Conservation (phyloP, 805 yeast species). For the Metschnikowia noctiluminum region DNA sequence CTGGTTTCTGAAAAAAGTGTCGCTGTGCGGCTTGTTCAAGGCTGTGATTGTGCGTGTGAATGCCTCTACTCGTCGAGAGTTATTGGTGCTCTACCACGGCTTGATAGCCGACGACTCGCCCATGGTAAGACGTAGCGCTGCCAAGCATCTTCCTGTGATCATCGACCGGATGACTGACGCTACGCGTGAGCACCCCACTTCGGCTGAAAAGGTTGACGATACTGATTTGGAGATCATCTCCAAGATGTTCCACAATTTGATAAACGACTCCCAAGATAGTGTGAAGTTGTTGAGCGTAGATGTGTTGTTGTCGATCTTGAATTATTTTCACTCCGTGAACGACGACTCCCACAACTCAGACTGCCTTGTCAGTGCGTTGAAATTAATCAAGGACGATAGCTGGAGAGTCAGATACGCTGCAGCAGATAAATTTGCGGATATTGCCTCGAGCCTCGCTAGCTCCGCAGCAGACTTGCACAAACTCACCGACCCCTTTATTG, state of each 20-base stretch:
- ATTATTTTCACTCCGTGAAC: slow-evolving; percentile 56
- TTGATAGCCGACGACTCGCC: slow-evolving; percentile 90
- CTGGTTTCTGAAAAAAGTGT: slow-evolving; percentile 93
- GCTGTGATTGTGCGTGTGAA: slow-evolving; percentile 61
- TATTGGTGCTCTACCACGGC: slow-evolving; percentile 65
- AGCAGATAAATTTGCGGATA: slow-evolving; percentile 82
- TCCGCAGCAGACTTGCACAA: slow-evolving; percentile 54
- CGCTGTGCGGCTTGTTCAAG: slow-evolving; percentile 85
- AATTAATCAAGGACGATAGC: slow-evolving; percentile 79
- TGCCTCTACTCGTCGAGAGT: slow-evolving; percentile 51
- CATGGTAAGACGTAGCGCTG: slow-evolving; percentile 96
- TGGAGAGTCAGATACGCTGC: slow-evolving; percentile 99
- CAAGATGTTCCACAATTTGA: slow-evolving; percentile 76
- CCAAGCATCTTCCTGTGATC: slow-evolving; percentile 72
- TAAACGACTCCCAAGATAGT: slow-evolving; percentile 88
- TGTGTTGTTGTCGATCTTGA: slow-evolving; percentile 76
- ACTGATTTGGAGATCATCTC: slow-evolving; percentile 74
- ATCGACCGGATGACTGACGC: slow-evolving; percentile 54
- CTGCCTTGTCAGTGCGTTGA: slow-evolving; percentile 60
- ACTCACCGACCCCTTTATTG: slow-evolving; percentile 67
- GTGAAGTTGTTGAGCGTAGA: slow-evolving; percentile 89
- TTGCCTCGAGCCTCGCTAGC: slow-evolving; percentile 62
- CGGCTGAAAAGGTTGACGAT: slow-evolving; percentile 39
- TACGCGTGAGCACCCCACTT: slow-evolving; percentile 34
- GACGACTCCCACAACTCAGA: slow-evolving; percentile 61